Evolutionary conservation across 208 protist genomes (phyloP).

Genomic region (Crithidia sp.): DNA sequence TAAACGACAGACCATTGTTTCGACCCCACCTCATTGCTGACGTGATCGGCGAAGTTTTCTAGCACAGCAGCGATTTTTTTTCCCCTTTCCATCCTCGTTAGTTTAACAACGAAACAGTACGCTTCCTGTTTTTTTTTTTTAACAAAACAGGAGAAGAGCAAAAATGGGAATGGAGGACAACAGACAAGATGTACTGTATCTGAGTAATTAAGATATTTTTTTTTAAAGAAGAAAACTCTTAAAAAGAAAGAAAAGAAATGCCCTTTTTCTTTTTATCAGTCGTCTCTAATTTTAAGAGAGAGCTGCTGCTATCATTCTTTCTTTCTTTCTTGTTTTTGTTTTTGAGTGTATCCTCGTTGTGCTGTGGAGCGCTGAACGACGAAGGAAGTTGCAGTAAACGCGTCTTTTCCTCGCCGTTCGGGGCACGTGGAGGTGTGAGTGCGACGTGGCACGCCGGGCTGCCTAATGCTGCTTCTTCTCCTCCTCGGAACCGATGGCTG

Average conservation of each 20-base stretch:
- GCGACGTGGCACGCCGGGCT: too few species aligned
- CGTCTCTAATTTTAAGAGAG: not conserved
- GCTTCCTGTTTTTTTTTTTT: conserved; percentile 11
- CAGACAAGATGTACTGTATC: conserved; percentile 20
- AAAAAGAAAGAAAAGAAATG: not conserved
- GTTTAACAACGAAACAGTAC: not conserved
- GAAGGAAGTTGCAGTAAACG: too few species aligned
- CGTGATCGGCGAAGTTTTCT: conserved; percentile 4
- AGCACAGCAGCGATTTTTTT: conserved; percentile 9
- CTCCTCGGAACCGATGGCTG: conserved; percentile 24
- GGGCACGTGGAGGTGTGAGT: too few species aligned
- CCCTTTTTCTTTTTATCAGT: not conserved
- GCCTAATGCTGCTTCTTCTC: conserved; percentile 4
- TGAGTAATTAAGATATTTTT: conserved; percentile 13
- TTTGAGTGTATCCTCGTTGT: not conserved
- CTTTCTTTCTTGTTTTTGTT: not conserved
- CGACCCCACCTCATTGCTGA: conserved; percentile 13
- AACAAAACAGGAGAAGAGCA: conserved; percentile 1
- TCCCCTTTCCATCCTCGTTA: not conserved
- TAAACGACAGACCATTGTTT: conserved; percentile 6
- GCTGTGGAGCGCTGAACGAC: too few species aligned
- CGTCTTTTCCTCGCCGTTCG: too few species aligned
- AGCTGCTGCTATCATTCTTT: not conserved
- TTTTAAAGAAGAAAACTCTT: conserved; percentile 17
- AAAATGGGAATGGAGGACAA: conserved; percentile 13